Evolutionary conservation across 1,284 basidiomycete species (phyloP).

Genomic region (Xerocomus minutiporus): DNA sequence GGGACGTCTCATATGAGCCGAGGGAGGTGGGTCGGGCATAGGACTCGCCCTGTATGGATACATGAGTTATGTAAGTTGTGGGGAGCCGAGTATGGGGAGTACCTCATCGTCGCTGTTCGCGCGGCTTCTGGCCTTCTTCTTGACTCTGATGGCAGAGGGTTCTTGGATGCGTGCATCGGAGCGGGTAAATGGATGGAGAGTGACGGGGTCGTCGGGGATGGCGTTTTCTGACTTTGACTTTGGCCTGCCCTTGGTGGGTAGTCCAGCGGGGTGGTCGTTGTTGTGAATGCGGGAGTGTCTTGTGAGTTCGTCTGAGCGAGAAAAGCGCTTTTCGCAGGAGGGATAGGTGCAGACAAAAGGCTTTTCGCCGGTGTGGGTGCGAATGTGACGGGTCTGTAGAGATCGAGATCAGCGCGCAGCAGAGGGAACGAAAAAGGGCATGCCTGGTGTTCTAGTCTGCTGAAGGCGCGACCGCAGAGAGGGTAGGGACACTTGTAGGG

Average conservation of each 20-base stretch:
- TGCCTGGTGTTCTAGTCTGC: constrained; percentile 89
- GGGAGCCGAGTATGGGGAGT: constrained; percentile 17
- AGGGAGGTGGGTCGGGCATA: constrained; percentile 64
- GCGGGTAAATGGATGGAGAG: constrained; percentile 26
- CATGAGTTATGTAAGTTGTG: constrained; percentile 24
- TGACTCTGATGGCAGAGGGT: constrained; percentile 33
- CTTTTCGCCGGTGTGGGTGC: constrained; percentile 97
- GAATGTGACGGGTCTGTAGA: constrained; percentile 88
- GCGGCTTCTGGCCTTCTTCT: constrained; percentile 74
- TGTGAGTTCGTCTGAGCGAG: constrained; percentile 94
- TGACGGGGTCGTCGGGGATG: constrained; percentile 35
- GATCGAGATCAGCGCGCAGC: constrained; percentile 19
- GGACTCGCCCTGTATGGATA: constrained; percentile 46
- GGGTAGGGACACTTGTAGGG: constrained; percentile 96
- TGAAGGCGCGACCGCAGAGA: constrained; percentile 87
- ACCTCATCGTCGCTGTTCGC: constrained; percentile 80
- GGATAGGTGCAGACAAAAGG: constrained; percentile 92
- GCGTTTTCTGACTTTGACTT: constrained; percentile 34
- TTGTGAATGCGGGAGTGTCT: constrained; percentile 92
- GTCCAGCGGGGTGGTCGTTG: constrained; percentile 42
- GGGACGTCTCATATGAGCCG: constrained; percentile 41
- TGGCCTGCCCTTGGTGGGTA: constrained; percentile 31
- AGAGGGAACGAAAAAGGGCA: constrained; percentile 26
- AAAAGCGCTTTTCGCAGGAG: constrained; percentile 97
- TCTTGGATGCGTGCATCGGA: constrained; percentile 23